Percentiles rank a stretch among this genome's conserved stretches.
Evolutionary conservation across 2,329 filamentous ascomycete species (phyloP).

Genomic region (Cordyceps militaris): DNA sequence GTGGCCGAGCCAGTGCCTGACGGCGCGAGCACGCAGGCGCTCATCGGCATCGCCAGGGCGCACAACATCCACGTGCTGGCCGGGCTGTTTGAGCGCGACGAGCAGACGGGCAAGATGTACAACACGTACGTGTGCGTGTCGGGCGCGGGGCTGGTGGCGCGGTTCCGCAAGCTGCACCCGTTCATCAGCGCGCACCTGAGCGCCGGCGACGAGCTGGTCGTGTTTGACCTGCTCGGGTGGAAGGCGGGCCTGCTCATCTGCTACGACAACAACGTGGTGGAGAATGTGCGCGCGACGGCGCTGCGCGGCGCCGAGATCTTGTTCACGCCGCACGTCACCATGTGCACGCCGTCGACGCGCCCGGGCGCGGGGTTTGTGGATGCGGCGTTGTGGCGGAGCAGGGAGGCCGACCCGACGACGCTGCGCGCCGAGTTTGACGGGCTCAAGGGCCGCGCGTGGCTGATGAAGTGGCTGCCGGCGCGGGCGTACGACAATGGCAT

Average conservation of each 20-base stretch:
- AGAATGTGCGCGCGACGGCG: slow-evolving; percentile 16
- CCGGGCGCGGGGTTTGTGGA: slow-evolving; percentile 18
- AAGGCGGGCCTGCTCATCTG: slow-evolving; percentile 17
- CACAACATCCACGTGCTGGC: slow-evolving; percentile 11
- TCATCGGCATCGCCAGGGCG: slow-evolving; percentile 3
- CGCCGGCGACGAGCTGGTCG: slow-evolving; percentile 13
- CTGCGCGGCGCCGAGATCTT: slow-evolving; percentile 15
- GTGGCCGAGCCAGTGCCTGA: slow-evolving; percentile 11
- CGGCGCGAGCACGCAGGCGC: slow-evolving; percentile 4
- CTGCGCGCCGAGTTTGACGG: slow-evolving; percentile 17
- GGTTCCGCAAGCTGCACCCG: slow-evolving; percentile 17
- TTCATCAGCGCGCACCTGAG: slow-evolving; percentile 16
- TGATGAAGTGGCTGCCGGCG: slow-evolving; percentile 18
- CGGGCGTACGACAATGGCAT: slow-evolving; percentile 17
- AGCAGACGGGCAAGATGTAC: slow-evolving; percentile 7
- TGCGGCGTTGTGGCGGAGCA: slow-evolving; percentile 8
- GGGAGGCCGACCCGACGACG: slow-evolving; percentile 13
- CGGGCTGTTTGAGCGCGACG: slow-evolving; percentile 13
- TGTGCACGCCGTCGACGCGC: slow-evolving; percentile 17
- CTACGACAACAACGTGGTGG: slow-evolving; percentile 19
- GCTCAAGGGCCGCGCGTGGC: slow-evolving; percentile 16
- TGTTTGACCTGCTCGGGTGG: slow-evolving; percentile 17
- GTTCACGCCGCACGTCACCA: slow-evolving; percentile 17
- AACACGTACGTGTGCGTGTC: slow-evolving; percentile 18
- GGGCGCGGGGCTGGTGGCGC: slow-evolving; percentile 12